phyloP scores from a whole-genome alignment of 371 early-diverging fungal species.

The Zychaea mexicana region DNA sequence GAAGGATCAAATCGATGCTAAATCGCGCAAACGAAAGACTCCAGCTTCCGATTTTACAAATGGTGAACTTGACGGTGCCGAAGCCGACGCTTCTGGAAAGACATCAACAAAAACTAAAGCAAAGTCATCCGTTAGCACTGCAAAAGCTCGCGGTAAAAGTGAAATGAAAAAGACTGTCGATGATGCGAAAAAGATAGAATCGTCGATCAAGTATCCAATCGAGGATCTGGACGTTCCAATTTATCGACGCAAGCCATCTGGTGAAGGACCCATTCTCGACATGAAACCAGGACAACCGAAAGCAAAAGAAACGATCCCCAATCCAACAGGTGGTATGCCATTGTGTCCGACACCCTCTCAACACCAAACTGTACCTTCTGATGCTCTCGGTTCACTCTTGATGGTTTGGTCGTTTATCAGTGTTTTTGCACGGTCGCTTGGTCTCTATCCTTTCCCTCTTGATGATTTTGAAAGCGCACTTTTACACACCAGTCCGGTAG shows the following conservation, averaged over 20 bases:
- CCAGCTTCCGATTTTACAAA: too few species aligned
- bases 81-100: background rate
- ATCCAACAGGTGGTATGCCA: constrained; percentile 39
- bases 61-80: constrained; percentile 2
- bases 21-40: constrained; percentile 48
- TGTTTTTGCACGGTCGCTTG: constrained; percentile 40
- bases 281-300: constrained; percentile 34
- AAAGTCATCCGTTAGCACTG: constrained; percentile 20
- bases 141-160: background rate
- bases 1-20: constrained; percentile 43
- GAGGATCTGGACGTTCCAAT: constrained; percentile 60
- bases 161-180: background rate
- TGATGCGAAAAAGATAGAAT: constrained; percentile 37
- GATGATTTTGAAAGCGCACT: constrained; percentile 51
- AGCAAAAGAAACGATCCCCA: constrained; percentile 11
- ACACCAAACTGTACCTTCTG: constrained; percentile 29
- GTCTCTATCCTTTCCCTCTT: constrained; percentile 40
- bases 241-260: constrained; percentile 36
- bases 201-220: constrained; percentile 56
- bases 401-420: constrained; percentile 51
- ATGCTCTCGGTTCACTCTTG: constrained; percentile 36
- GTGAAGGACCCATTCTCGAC: constrained; percentile 29
- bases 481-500: constrained; percentile 18
- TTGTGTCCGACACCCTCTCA: constrained; percentile 21
- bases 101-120: constrained; percentile 5